phyloP scores from a whole-genome alignment of 1,284 basidiomycete genomes.

The Moniliophthora roreri region DNA sequence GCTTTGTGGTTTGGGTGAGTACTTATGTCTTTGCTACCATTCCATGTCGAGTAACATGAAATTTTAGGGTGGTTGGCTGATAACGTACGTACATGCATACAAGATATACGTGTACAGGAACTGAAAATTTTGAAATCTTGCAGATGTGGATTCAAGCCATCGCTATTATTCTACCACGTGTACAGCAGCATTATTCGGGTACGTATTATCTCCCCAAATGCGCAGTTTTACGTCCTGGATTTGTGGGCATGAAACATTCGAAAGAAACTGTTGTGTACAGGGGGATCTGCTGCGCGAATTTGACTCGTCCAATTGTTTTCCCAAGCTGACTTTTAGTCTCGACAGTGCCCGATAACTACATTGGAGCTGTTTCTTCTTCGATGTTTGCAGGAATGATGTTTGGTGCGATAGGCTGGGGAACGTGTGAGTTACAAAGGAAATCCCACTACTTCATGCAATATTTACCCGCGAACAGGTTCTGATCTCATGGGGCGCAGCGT shows the following conservation, averaged over 20 bases:
- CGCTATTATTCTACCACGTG: constrained; percentile 90
- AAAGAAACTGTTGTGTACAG: too few species aligned
- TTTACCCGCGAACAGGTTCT: constrained; percentile 41
- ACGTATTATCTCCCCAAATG: constrained; percentile 25
- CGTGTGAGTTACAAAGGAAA: constrained; percentile 48
- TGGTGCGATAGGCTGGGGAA: constrained; percentile 91
- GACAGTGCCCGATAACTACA: constrained; percentile 69
- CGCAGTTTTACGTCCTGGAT: background rate
- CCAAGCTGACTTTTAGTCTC: background rate
- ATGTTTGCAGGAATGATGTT: constrained; percentile 97
- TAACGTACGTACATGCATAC: constrained; percentile 57
- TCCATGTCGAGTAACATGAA: constrained; percentile 2
- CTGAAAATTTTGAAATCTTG: constrained; percentile 30
- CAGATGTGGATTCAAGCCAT: constrained; percentile 90
- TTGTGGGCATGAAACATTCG: background rate
- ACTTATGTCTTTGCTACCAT: background rate
- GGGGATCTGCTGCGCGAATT: background rate
- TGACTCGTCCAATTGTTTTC: background rate
- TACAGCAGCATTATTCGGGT: constrained; percentile 85
- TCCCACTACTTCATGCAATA: constrained; percentile 4
- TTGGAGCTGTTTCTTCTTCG: constrained; percentile 75
- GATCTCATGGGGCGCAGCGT: constrained; percentile 83
- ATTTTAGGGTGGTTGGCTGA: constrained; percentile 79
- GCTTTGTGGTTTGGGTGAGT: constrained; percentile 83
- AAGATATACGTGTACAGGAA: constrained; percentile 11